Evolutionary conservation across 345 rosid genomes (phyloP).

Genomic region (Camelina neglecta): DNA sequence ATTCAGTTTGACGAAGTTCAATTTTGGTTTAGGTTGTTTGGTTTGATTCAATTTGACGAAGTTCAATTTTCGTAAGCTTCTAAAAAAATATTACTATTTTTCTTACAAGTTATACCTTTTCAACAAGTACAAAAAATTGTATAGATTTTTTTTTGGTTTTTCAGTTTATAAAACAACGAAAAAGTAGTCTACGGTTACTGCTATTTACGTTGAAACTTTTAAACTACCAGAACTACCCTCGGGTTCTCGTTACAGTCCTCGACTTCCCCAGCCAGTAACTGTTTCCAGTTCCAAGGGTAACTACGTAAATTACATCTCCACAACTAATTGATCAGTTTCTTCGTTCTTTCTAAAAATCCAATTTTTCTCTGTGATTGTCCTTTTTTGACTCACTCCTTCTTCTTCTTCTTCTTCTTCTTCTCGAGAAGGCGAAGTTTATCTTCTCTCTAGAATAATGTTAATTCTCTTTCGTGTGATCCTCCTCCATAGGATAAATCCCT

Average conservation of each 20-base stretch:
- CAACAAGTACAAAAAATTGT: no score
- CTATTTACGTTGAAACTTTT: not conserved
- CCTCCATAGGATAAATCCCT: not conserved
- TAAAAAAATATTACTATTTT: no score
- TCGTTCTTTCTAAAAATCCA: not conserved
- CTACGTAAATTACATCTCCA: not conserved
- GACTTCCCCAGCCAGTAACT: constrained; percentile 5
- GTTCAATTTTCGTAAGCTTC: not conserved
- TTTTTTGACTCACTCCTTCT: constrained; percentile 44
- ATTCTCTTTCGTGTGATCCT: constrained; percentile 12
- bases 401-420: constrained; percentile 38
- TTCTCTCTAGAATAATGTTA: constrained; percentile 26
- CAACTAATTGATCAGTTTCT: constrained; percentile 39
- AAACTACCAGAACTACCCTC: constrained; percentile 28
- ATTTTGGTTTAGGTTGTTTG: not conserved
- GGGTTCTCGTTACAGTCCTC: not conserved
- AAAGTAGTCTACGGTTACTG: constrained; percentile 29
- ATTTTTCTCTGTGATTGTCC: constrained; percentile 11
- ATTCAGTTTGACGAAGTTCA: no score
- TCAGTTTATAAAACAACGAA: not conserved
- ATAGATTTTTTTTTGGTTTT: no score
- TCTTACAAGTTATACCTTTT: not conserved
- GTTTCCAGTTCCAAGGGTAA: constrained; percentile 28
- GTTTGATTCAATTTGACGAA: not conserved
- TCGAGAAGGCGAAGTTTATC: constrained; percentile 27